Evolutionary conservation across 2,329 filamentous ascomycete genomes (phyloP).

Genomic region (Cercospora beticola): DNA sequence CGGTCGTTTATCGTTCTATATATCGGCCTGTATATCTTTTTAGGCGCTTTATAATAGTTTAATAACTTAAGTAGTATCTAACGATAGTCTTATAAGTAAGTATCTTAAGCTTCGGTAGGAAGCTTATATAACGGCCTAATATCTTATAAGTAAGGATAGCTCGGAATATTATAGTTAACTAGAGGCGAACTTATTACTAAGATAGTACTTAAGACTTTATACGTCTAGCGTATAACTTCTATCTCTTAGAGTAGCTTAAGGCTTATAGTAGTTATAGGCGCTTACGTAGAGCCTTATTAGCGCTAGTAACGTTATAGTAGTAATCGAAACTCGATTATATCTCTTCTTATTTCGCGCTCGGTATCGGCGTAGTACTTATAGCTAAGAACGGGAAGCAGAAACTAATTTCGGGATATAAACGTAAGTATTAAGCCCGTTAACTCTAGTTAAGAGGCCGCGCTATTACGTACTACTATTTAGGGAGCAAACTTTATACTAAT

Average conservation of each 20-base stretch:
- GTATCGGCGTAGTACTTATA: neutral
- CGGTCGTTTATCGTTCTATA: neutral
- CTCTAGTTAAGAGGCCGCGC: neutral
- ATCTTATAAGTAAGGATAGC: neutral
- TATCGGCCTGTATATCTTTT: neutral
- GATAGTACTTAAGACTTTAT: neutral
- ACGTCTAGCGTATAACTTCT: neutral
- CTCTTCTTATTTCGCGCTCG: neutral
- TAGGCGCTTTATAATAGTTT: neutral
- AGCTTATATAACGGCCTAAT: neutral
- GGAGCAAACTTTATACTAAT: neutral
- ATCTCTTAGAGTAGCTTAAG: neutral
- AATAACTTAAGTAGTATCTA: neutral
- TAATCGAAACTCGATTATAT: neutral
- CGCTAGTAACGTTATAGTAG: neutral
- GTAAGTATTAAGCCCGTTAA: neutral
- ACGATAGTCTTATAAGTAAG: neutral
- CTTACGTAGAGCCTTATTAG: neutral
- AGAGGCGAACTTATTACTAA: neutral
- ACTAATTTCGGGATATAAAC: neutral
- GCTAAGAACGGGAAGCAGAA: neutral
- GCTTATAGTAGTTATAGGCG: neutral
- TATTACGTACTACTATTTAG: neutral
- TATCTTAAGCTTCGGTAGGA: neutral
- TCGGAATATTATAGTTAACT: neutral